Evolutionary conservation across 169 alveolate species (phyloP).

Genomic region (Theileria luwenshuni): DNA sequence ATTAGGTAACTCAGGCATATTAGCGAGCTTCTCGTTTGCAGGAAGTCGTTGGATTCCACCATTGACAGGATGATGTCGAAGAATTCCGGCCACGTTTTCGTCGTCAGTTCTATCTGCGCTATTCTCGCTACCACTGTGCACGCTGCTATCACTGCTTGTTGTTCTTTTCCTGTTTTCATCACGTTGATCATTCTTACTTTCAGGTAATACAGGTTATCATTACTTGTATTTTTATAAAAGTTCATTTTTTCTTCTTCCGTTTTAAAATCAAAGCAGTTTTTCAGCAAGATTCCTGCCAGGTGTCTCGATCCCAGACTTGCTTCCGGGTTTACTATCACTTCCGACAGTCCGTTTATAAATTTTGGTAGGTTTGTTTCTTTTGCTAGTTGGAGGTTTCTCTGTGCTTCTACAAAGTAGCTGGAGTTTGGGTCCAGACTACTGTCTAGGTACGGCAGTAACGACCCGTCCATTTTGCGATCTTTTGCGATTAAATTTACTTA

Average conservation of each 20-base stretch:
- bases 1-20: conserved; percentile 80
- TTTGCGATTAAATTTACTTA: not conserved
- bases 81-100: conserved; percentile 85
- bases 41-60: conserved; percentile 75
- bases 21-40: conserved; percentile 69
- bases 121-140: conserved; percentile 84
- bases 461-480: conserved; percentile 4
- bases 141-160: conserved; percentile 79
- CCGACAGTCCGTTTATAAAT: conserved; percentile 73
- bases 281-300: conserved; percentile 82
- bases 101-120: conserved; percentile 81
- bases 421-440: conserved; percentile 73
- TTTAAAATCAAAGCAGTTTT: conserved; percentile 79
- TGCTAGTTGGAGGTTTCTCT: conserved; percentile 67
- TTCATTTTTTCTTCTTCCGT: conserved; percentile 77
- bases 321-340: conserved; percentile 72
- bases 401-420: conserved; percentile 73
- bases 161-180: conserved; percentile 73
- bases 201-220: conserved; percentile 71
- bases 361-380: conserved; percentile 73
- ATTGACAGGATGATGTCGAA: conserved; percentile 78
- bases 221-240: conserved; percentile 73
- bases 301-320: conserved; percentile 77
- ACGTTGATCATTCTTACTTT: conserved; percentile 71
- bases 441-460: conserved; percentile 65